phyloP scores from a whole-genome alignment of 2,329 filamentous ascomycete species.

The Talaromyces funiculosus region DNA sequence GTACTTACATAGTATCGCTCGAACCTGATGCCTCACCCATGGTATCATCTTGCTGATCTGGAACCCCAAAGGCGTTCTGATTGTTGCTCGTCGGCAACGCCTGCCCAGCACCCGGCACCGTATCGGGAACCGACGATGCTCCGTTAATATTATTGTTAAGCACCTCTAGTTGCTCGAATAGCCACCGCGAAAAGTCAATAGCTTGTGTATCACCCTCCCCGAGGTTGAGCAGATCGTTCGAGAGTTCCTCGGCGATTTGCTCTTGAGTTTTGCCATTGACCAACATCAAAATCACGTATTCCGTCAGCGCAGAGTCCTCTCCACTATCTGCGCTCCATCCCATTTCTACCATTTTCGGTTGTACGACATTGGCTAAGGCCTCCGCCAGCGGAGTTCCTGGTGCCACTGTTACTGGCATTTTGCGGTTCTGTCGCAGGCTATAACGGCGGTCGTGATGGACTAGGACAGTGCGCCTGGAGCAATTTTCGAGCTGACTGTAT shows the following conservation, averaged over 20 bases:
- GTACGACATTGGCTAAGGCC: conserved; percentile 73
- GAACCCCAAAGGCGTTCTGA: conserved; percentile 27
- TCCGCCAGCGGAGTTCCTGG: conserved; percentile 78
- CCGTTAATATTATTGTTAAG: conserved; percentile 61
- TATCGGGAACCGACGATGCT: conserved; percentile 23
- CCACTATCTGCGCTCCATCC: conserved; percentile 84
- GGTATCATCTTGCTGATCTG: conserved; percentile 59
- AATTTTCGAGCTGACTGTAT: background rate
- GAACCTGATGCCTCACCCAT: conserved; percentile 56
- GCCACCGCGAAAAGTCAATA: conserved; percentile 79
- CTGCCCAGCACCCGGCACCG: conserved; percentile 20
- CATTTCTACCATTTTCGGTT: conserved; percentile 85
- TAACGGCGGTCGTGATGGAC: background rate
- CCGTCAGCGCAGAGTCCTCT: conserved; percentile 75
- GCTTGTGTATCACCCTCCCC: conserved; percentile 77
- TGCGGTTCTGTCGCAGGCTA: conserved; percentile 47
- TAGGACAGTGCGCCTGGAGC: background rate
- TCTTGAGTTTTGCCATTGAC: conserved; percentile 90
- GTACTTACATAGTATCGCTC: conserved; percentile 36
- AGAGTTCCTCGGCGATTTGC: conserved; percentile 81
- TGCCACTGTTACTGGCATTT: conserved; percentile 72
- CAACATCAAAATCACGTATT: conserved; percentile 97
- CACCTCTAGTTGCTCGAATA: conserved; percentile 78
- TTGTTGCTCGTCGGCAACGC: conserved; percentile 31
- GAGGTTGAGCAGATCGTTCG: conserved; percentile 77